Evolutionary conservation across 257 asterid species (phyloP).

Genomic region (Solanum corneliomulleri): DNA sequence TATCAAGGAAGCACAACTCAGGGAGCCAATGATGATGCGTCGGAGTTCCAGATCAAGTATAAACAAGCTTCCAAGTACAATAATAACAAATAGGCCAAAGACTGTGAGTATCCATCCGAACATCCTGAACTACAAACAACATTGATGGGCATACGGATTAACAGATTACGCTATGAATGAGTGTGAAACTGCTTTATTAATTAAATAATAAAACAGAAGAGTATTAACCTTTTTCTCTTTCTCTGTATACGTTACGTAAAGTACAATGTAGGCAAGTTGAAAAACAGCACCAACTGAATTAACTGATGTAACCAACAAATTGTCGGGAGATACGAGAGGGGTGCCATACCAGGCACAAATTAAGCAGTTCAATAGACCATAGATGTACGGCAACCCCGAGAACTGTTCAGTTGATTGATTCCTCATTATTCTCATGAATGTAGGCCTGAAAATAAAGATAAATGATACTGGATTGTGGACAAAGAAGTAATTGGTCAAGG

Average conservation of each 20-base stretch:
- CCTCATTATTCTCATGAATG: conserved; percentile 52
- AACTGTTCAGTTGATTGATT: conserved; percentile 70
- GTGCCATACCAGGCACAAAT: conserved; percentile 84
- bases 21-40: conserved; percentile 54
- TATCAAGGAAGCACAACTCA: conserved; percentile 57
- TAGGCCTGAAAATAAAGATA: conserved; percentile 45
- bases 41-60: conserved; percentile 51
- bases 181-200: not conserved
- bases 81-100: conserved; percentile 27
- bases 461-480: not conserved
- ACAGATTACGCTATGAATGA: not conserved
- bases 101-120: conserved; percentile 27
- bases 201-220: not conserved
- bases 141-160: not conserved
- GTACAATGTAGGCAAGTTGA: conserved; percentile 50
- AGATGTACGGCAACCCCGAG: conserved; percentile 74
- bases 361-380: conserved; percentile 67
- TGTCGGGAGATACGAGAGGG: conserved; percentile 57
- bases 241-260: conserved; percentile 48
- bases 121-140: conserved; percentile 21
- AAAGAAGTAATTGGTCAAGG: not conserved
- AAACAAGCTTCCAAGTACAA: conserved; percentile 37
- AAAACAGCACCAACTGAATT: conserved; percentile 70
- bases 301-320: conserved; percentile 51
- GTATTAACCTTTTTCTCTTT: conserved; percentile 31